phyloP scores from a whole-genome alignment of 306 rosid species.

The Vachellia pachyceras region DNA sequence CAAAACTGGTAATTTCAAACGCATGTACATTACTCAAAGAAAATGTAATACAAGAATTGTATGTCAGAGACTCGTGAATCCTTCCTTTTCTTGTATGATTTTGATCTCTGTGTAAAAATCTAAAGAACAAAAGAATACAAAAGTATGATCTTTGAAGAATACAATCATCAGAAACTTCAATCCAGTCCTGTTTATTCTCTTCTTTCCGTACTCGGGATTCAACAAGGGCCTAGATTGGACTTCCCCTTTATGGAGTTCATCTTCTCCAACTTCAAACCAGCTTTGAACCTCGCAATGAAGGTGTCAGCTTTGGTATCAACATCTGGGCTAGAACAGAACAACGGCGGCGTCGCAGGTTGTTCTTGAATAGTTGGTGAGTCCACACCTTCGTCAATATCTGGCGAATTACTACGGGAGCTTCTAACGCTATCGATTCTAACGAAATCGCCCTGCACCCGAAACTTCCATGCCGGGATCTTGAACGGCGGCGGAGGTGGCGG shows the following conservation, averaged over 20 bases:
- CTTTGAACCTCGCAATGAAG: slow-evolving; percentile 76
- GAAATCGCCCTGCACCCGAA: slow-evolving; percentile 68
- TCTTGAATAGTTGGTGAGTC: slow-evolving; percentile 46
- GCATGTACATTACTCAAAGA: background rate
- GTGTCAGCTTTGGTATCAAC: slow-evolving; percentile 80
- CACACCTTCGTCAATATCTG: slow-evolving; percentile 59
- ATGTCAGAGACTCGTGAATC: slow-evolving; percentile 25
- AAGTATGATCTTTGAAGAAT: slow-evolving; percentile 1
- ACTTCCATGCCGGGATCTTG: slow-evolving; percentile 57
- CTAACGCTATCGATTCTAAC: slow-evolving; percentile 69
- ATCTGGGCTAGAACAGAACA: slow-evolving; percentile 75
- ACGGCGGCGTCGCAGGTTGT: slow-evolving; percentile 40
- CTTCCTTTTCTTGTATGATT: slow-evolving; percentile 28
- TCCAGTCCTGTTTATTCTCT: slow-evolving; percentile 30
- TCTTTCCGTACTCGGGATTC: slow-evolving; percentile 16
- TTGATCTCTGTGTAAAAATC: background rate
- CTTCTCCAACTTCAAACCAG: slow-evolving; percentile 74
- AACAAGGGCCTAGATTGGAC: slow-evolving; percentile 62
- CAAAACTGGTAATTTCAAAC: slow-evolving; percentile 30
- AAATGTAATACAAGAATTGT: slow-evolving; percentile 20
- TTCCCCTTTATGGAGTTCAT: slow-evolving; percentile 67
- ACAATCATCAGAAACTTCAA: slow-evolving; percentile 5
- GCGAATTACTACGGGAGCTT: slow-evolving; percentile 62
- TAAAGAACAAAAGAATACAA: slow-evolving; percentile 24
- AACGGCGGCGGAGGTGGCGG: slow-evolving; percentile 79